These are phyloP conservation scores for Linanthus parryae DNA, from an alignment of 148 eudicot genomes.

Conservation along the genomic window DNA sequence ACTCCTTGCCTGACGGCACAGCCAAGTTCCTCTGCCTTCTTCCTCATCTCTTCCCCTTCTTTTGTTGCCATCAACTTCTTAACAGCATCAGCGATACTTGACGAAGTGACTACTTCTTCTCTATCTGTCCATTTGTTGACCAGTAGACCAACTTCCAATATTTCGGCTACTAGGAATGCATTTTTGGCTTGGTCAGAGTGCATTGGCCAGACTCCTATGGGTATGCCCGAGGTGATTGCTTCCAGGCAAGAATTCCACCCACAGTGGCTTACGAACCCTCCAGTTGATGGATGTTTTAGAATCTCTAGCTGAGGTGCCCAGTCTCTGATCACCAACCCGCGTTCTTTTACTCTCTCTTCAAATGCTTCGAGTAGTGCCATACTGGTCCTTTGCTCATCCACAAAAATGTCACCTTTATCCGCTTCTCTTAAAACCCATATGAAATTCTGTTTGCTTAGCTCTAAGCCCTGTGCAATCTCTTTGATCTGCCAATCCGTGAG, in stretches of 20 bases:
- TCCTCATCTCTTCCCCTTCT: slow-evolving; percentile 25
- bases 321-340: slow-evolving; percentile 43
- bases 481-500: slow-evolving; percentile 32
- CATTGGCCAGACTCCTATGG: slow-evolving; percentile 37
- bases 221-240: slow-evolving; percentile 29
- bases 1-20: slow-evolving; percentile 8
- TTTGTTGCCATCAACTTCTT: slow-evolving; percentile 17
- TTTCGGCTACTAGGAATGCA: slow-evolving; percentile 15
- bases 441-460: slow-evolving; percentile 43
- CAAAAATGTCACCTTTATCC: slow-evolving; percentile 25
- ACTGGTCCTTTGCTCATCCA: slow-evolving; percentile 5
- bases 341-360: slow-evolving; percentile 37
- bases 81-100: slow-evolving; percentile 8
- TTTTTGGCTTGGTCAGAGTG: slow-evolving; percentile 34
- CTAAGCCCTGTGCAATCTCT: slow-evolving; percentile 61
- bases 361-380: slow-evolving; percentile 47
- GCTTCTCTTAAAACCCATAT: slow-evolving; percentile 59
- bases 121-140: slow-evolving; percentile 20
- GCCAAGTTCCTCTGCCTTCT: slow-evolving; percentile 22
- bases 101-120: slow-evolving; percentile 14
- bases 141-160: slow-evolving; percentile 18
- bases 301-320: slow-evolving; percentile 73
- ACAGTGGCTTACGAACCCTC: slow-evolving; percentile 60
- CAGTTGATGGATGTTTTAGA: slow-evolving; percentile 36
- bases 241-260: slow-evolving; percentile 80